Evolutionary conservation across 1,284 basidiomycete species (phyloP), one percentile per base, ranked within the genome.

Genomic region (Porodaedalea pini): DNA sequence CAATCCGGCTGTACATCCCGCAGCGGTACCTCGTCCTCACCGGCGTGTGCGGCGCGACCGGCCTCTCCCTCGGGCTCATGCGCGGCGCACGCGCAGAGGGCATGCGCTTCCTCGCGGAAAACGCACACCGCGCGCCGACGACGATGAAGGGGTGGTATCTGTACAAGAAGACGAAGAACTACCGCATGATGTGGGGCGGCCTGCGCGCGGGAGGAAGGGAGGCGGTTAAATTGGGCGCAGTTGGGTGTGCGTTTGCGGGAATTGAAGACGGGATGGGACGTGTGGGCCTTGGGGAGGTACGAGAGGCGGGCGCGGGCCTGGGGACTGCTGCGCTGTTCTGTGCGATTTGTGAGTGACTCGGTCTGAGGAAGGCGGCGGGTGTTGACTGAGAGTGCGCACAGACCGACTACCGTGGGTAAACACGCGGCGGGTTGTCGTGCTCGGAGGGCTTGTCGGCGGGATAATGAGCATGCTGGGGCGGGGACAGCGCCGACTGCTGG

Each of bases 161-260:
- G 65, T 94, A 93, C 80, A 88, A 91, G 70, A 93, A 93, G 77
- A 92, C 90, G 40, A 94, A 93, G 72, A 94, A 94, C 74, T 93
- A 93, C 75, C 78, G 81, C 65, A 82, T 92, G 64, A 78, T 91
- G 68, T 78, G 85, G 62, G 86, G 80, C 1, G 90, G 80, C n/a
- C 67, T 92, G 67, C 81, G 80, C 65, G 83, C 80, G 23, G 91
- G 81, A 1, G 83, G 81, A 1, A 61, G 64, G 58, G 81, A 89
- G 49, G 86, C 80, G 2, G 63, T 70, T 49, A 78, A 76, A 65
- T 71, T 93, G 27, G 84, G 79, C 0, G 66, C 70, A 13, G 73
- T 82, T 41, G 85, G 78, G 41, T 62, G 79, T 37, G 80, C 78
- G 27, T 92, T 85, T 80, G 86, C 87, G 4, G 80, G 76, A 43